Conservation (phyloP, 352 stramenopile genomes). For the Phytophthora megakarya region DNA sequence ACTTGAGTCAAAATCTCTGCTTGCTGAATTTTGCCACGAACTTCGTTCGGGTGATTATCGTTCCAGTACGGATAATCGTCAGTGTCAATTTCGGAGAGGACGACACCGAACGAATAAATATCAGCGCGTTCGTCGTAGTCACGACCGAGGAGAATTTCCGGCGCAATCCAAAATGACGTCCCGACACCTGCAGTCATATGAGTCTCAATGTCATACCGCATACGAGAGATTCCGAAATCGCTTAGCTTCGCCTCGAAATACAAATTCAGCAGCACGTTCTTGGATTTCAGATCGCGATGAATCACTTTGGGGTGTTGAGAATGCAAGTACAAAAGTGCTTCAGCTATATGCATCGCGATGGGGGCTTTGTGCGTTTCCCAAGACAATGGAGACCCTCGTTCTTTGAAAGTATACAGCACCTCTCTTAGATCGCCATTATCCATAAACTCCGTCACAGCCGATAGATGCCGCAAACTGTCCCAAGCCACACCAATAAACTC, state of each 20-base stretch:
- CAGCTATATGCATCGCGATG: conserved; percentile 58
- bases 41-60: conserved; percentile 32
- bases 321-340: conserved; percentile 64
- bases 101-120: conserved; percentile 58
- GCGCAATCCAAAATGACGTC: conserved; percentile 71
- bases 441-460: conserved; percentile 69
- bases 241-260: conserved; percentile 65
- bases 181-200: conserved; percentile 54
- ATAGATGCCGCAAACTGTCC: conserved; percentile 52
- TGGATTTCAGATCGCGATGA: conserved; percentile 51
- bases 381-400: conserved; percentile 35
- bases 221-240: conserved; percentile 68
- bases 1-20: conserved; percentile 58
- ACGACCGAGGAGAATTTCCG: conserved; percentile 53
- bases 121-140: conserved; percentile 56
- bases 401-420: conserved; percentile 51
- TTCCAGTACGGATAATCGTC: conserved; percentile 65
- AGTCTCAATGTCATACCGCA: conserved; percentile 49
- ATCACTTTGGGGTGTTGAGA: conserved; percentile 59
- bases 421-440: conserved; percentile 61
- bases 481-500: conserved; percentile 43
- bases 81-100: conserved; percentile 55
- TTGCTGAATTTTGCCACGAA: conserved; percentile 46
- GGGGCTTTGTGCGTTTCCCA: conserved; percentile 53
- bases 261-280: conserved; percentile 49